Conservation (phyloP, 805 yeast species). For the Saccharomyces kudriavzevii region DNA sequence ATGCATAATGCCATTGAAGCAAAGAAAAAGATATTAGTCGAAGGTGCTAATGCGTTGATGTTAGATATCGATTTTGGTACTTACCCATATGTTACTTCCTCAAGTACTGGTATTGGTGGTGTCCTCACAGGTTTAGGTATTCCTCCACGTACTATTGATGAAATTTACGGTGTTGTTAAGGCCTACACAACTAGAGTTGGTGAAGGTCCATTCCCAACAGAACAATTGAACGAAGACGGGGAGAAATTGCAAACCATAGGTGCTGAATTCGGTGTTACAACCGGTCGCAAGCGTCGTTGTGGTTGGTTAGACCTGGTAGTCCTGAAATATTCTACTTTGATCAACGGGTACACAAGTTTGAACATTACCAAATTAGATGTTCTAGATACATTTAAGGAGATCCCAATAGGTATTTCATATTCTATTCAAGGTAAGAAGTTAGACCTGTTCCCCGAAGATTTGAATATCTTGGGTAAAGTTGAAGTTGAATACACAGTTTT, state of each 20-base stretch:
- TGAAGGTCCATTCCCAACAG: slow-evolving; percentile 98
- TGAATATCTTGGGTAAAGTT: slow-evolving; percentile 70
- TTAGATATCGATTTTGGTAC: slow-evolving; percentile 97
- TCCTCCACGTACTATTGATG: slow-evolving; percentile 78
- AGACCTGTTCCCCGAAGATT: slow-evolving; percentile 87
- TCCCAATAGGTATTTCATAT: slow-evolving; percentile 82
- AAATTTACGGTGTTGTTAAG: slow-evolving; percentile 92
- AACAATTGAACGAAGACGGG: slow-evolving; percentile 82
- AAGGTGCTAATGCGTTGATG: slow-evolving; percentile 98
- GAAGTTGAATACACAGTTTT: slow-evolving; percentile 87
- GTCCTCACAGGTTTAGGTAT: slow-evolving; percentile 93
- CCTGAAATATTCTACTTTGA: slow-evolving; percentile 77
- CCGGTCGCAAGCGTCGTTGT: slow-evolving; percentile 98
- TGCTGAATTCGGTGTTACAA: slow-evolving; percentile 95
- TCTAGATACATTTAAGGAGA: slow-evolving; percentile 80
- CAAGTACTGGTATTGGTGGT: slow-evolving; percentile 95
- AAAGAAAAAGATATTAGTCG: slow-evolving; percentile 83
- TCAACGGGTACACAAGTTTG: slow-evolving; percentile 90
- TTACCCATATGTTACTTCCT: slow-evolving; percentile 93
- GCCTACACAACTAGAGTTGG: slow-evolving; percentile 99
- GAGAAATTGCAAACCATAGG: slow-evolving; percentile 85
- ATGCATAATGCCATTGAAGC: slow-evolving; percentile 68
- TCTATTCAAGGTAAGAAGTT: slow-evolving; percentile 67
- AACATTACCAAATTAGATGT: slow-evolving; percentile 96
- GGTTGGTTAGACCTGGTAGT: slow-evolving; percentile 98